Percentiles rank a stretch among this genome's conserved stretches.
Conservation (phyloP, 345 rosid species). For the Eucalyptus cloeziana region DNA sequence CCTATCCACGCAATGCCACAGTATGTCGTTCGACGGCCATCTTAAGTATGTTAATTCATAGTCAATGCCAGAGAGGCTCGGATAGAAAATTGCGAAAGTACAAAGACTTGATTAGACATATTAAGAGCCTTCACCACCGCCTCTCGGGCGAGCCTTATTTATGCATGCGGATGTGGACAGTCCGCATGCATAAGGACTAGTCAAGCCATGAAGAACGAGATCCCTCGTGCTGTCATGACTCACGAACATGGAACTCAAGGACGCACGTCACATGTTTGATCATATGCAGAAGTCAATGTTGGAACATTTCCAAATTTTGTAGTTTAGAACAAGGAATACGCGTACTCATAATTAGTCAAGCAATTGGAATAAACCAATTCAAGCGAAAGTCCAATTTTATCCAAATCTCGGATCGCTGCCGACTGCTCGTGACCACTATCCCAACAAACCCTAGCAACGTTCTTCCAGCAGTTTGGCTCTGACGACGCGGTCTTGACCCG, state of each 20-base stretch:
- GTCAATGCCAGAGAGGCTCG: background rate
- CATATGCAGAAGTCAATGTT: background rate
- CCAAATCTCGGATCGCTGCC: background rate
- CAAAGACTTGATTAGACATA: background rate
- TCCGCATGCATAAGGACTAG: background rate
- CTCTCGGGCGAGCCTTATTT: background rate
- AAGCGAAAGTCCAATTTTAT: background rate
- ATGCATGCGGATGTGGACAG: background rate
- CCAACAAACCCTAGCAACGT: background rate
- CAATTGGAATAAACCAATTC: background rate
- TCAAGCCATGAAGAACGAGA: background rate
- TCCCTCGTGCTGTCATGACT: background rate
- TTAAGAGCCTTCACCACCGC: background rate
- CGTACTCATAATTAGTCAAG: background rate
- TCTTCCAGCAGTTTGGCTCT: background rate
- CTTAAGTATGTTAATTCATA: background rate
- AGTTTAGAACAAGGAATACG: background rate
- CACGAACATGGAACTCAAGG: background rate
- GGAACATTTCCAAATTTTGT: background rate
- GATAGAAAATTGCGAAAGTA: background rate
- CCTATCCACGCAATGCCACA: background rate
- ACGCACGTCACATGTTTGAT: background rate
- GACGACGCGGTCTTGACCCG: rapidly evolving
- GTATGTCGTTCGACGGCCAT: background rate
- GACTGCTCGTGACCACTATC: background rate